These are phyloP conservation scores for Albizia julibrissin DNA, from an alignment of 306 rosid genomes.

Conservation along the genomic window DNA sequence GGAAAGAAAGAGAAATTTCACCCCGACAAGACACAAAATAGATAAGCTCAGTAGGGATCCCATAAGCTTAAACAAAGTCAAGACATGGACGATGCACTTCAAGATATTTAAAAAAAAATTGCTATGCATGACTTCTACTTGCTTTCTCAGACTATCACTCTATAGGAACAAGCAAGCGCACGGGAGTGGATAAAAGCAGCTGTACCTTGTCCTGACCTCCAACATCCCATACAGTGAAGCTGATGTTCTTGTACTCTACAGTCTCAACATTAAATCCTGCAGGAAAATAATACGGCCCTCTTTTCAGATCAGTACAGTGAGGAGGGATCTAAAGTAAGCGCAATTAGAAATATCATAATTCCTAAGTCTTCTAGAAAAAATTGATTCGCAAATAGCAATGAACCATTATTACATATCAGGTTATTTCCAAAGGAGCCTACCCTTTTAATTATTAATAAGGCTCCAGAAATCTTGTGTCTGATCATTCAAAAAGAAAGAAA, in stretches of 20 bases:
- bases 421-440: not conserved
- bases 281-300: not conserved
- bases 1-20: constrained; percentile 1
- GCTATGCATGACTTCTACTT: constrained; percentile 18
- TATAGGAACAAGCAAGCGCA: constrained; percentile 23
- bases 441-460: not conserved
- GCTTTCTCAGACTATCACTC: constrained; percentile 1
- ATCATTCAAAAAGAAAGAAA: not conserved
- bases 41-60: not conserved
- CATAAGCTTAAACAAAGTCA: not conserved
- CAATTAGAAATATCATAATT: not conserved
- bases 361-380: not conserved
- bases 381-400: not conserved
- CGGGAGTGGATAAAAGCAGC: not conserved
- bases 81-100: not conserved
- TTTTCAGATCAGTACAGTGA: not conserved
- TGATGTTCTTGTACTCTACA: constrained; percentile 96
- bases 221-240: constrained; percentile 99
- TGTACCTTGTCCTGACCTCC: constrained; percentile 98
- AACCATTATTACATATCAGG: not conserved
- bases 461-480: not conserved
- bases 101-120: constrained; percentile 11
- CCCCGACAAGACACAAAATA: not conserved
- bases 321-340: not conserved
- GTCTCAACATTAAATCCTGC: constrained; percentile 98